Conservation (phyloP, 2,329 filamentous ascomycete species). For the Boeremia exigua region DNA sequence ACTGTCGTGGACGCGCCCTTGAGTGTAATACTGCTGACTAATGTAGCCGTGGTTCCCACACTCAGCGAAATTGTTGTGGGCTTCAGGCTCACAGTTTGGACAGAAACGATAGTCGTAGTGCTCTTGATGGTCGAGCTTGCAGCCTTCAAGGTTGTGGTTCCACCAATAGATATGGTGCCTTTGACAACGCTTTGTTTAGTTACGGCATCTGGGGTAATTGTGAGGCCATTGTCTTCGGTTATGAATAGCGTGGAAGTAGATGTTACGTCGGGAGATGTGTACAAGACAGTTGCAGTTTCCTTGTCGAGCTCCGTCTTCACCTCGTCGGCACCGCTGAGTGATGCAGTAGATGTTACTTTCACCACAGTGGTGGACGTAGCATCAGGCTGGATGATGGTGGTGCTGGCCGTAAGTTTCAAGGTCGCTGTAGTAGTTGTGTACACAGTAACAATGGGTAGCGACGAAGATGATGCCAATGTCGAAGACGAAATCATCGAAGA, state of each 20-base stretch:
- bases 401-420: conserved; percentile 27
- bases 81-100: conserved; percentile 32
- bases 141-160: conserved; percentile 22
- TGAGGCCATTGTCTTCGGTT: conserved; percentile 32
- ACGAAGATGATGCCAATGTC: conserved; percentile 7
- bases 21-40: conserved; percentile 23
- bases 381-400: conserved; percentile 25
- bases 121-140: conserved; percentile 21
- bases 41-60: conserved; percentile 22
- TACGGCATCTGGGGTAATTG: conserved; percentile 22
- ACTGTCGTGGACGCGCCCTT: conserved; percentile 21
- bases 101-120: conserved; percentile 27
- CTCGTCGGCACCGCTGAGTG: conserved; percentile 21
- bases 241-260: conserved; percentile 25
- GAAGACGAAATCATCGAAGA: neutral
- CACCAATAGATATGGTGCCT: conserved; percentile 9
- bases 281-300: conserved; percentile 34
- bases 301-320: conserved; percentile 22
- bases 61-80: conserved; percentile 33
- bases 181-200: conserved; percentile 23
- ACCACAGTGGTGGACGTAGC: conserved; percentile 29
- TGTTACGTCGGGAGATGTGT: conserved; percentile 34
- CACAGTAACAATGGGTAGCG: conserved; percentile 18
- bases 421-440: conserved; percentile 27
- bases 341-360: conserved; percentile 18